Evolutionary conservation across 495 filamentous ascomycete species (phyloP), one percentile per base, ranked within the genome.

Genomic region (Penicillium samsonianum): DNA sequence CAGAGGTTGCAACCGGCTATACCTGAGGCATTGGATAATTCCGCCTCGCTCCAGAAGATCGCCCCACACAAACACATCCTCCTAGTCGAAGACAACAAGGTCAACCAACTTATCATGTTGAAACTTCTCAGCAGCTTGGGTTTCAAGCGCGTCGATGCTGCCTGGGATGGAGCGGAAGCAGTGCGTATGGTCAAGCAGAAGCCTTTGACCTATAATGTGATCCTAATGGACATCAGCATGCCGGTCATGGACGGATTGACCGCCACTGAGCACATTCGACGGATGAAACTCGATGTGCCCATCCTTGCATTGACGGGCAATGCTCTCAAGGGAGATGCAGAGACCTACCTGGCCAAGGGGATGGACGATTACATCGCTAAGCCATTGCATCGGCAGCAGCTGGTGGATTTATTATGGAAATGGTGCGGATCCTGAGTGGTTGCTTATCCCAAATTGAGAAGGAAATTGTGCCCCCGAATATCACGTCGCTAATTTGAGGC

Each of bases 171-270:
- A 2, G 67, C 72, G 9, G 79, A 86, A 62, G 84, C 84, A 0
- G 81, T 86, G 0, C 65, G 73, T 3, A 68, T 81, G 67, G 71
- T 83, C 3, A 77, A 74, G 11, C 71, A 77, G 53, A 77, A 80
- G 42, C 78, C 79, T 0, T 59, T 78, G 0, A 65, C 75, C 0
- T 87, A 84, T 60, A 77, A 83, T 50, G 37, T 81, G 14, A 79
- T 87, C 6, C 63, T 87, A 41, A 78, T 78, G 74, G 86, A 90
- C 57, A 84, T 91, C 50, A 83, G 79, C 57, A 91, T 92, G 89
- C 89, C 89, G 0, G 69, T 90, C 0, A 82, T 90, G 75, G 82
- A 88, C 54, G 87, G 87, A 5, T 70, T 89, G 31, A 82, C 80
- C 42, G 81, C 87, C 10, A 89, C 87, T 1, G 73, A 76, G 5